phyloP scores from a whole-genome alignment of 2,329 filamentous ascomycete species.

The Penicillium sp. region DNA sequence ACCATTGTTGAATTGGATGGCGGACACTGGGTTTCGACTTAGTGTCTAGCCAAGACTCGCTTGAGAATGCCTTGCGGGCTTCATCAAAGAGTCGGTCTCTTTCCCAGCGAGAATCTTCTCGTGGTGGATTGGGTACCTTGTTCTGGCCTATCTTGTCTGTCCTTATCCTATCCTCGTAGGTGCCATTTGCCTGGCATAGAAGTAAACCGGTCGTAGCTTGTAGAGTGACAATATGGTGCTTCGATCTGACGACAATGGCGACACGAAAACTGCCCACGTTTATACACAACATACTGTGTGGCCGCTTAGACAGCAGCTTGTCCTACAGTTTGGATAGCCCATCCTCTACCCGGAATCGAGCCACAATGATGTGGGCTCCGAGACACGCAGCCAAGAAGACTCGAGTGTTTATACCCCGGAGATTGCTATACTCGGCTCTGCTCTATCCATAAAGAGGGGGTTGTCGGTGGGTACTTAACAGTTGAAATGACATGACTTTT shows the following conservation, averaged over 20 bases:
- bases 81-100: conserved; percentile 26
- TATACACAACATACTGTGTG: too few relatives aligned
- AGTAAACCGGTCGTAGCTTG: conserved; percentile 16
- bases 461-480: neutral
- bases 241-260: neutral
- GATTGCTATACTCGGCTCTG: too few relatives aligned
- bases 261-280: neutral
- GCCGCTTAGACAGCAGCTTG: neutral
- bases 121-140: conserved; percentile 14
- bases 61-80: conserved; percentile 20
- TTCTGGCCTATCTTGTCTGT: conserved; percentile 29
- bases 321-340: neutral
- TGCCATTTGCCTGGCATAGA: conserved; percentile 22
- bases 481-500: neutral
- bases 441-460: neutral
- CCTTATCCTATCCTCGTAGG: conserved; percentile 23
- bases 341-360: neutral
- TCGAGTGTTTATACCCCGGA: neutral
- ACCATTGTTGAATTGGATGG: conserved; percentile 54
- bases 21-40: conserved; percentile 16
- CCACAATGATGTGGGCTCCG: too few relatives aligned
- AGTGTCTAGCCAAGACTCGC: conserved; percentile 20
- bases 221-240: neutral
- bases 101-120: conserved; percentile 6
- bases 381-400: neutral